Conservation (phyloP, 495 filamentous ascomycete species). For the Neurospora tetraspora region DNA sequence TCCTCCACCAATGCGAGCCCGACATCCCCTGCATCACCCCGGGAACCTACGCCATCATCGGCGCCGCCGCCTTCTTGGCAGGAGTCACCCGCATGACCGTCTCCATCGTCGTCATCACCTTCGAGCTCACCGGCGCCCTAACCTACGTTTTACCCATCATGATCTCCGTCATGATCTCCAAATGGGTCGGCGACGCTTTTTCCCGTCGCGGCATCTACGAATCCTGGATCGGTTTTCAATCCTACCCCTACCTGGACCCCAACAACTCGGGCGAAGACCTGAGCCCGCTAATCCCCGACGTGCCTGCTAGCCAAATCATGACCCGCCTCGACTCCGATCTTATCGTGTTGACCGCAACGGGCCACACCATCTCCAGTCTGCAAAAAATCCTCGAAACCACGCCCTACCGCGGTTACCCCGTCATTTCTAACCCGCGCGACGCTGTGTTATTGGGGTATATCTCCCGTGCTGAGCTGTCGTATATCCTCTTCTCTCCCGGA, state of each 20-base stretch:
- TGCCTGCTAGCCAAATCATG: conserved; percentile 78
- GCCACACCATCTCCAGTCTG: conserved; percentile 77
- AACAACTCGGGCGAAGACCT: conserved; percentile 71
- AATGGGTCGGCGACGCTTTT: conserved; percentile 98
- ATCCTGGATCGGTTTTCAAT: conserved; percentile 91
- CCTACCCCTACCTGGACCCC: conserved; percentile 83
- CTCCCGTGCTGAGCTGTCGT: conserved; percentile 79
- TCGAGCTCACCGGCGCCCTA: conserved; percentile 90
- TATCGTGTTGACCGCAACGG: conserved; percentile 72
- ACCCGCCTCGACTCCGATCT: conserved; percentile 77
- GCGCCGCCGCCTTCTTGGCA: conserved; percentile 89
- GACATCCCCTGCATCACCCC: conserved; percentile 89
- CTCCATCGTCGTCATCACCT: conserved; percentile 98
- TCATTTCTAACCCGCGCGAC: conserved; percentile 65
- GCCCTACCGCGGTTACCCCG: conserved; percentile 84
- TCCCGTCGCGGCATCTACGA: conserved; percentile 94
- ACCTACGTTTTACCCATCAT: conserved; percentile 98
- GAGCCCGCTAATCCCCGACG: conserved; percentile 50
- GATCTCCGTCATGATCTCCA: conserved; percentile 97
- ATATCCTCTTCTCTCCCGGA: conserved; percentile 51
- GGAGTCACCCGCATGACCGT: conserved; percentile 96
- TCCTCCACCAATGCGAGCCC: conserved; percentile 63
- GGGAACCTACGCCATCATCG: conserved; percentile 92
- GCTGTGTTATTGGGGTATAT: conserved; percentile 85
- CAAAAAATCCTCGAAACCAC: conserved; percentile 57